Percentiles rank a stretch among this genome's conserved stretches.
Evolutionary conservation across 768 basidiomycete genomes (phyloP).

Genomic region (Podaxis mareebaensis): DNA sequence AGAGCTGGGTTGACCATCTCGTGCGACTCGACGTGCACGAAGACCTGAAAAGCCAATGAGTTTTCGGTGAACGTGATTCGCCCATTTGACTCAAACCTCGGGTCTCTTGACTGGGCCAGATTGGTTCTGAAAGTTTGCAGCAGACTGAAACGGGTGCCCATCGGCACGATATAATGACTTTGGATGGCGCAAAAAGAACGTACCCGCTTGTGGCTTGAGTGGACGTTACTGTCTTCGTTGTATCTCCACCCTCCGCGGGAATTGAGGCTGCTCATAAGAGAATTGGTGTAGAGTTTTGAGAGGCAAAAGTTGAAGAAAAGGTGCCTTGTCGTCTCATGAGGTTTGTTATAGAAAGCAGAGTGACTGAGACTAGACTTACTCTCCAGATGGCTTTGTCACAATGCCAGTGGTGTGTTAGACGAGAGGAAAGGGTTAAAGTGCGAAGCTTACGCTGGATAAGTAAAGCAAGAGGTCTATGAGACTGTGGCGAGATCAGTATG

Average conservation of each 20-base stretch:
- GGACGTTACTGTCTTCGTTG: constrained; percentile 7
- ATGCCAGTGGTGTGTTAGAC: background rate
- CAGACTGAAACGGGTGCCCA: background rate
- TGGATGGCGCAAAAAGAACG: background rate
- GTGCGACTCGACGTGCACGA: constrained; percentile 27
- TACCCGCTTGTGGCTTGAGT: constrained; percentile 7
- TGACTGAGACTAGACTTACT: constrained; percentile 4
- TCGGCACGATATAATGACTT: background rate
- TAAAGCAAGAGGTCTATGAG: constrained; percentile 23
- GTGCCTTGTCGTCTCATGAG: constrained; percentile 26
- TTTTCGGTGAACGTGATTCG: background rate
- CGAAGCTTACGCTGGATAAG: constrained; percentile 22
- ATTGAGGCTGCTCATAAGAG: constrained; percentile 40
- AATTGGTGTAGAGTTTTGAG: constrained; percentile 43
- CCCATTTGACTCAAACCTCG: background rate
- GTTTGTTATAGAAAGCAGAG: background rate
- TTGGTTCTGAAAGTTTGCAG: background rate
- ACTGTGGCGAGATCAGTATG: background rate
- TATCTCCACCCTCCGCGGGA: constrained; percentile 32
- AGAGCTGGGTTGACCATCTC: constrained; percentile 19
- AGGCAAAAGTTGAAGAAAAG: constrained; percentile 40
- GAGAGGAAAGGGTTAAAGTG: background rate
- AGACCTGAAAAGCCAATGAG: constrained; percentile 14
- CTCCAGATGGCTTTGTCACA: constrained; percentile 16
- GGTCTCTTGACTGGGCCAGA: background rate